Conservation (phyloP, 768 basidiomycete species). For the Heimioporus sp. region DNA sequence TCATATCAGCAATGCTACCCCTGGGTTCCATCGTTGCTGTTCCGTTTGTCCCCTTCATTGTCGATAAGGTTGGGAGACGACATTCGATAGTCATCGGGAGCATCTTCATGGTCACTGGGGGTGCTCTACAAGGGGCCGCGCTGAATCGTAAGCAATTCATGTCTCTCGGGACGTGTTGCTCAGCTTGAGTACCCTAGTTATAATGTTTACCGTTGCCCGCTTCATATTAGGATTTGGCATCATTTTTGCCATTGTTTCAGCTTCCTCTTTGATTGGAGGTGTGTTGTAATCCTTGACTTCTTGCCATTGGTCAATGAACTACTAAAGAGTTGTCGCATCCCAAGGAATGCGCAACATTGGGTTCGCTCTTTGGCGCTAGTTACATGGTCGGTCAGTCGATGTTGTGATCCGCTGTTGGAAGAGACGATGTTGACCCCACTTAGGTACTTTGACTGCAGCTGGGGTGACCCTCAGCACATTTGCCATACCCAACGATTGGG, state of each 20-base stretch:
- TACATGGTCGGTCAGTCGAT: conserved; percentile 11
- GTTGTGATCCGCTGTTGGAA: too few species aligned
- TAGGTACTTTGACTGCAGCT: conserved; percentile 37
- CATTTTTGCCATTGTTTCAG: background rate
- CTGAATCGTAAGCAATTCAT: background rate
- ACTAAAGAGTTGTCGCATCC: conserved; percentile 12
- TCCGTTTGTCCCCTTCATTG: background rate
- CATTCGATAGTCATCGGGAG: background rate
- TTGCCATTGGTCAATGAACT: background rate
- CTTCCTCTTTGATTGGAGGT: background rate
- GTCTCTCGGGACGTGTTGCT: background rate
- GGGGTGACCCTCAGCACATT: conserved; percentile 63
- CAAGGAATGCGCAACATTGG: conserved; percentile 3
- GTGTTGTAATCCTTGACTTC: background rate
- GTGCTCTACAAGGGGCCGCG: background rate
- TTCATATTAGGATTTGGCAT: background rate
- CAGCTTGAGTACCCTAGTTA: background rate
- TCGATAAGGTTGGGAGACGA: background rate
- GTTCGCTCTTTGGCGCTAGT: conserved; percentile 5
- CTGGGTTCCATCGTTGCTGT: background rate
- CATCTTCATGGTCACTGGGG: background rate
- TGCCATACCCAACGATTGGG: conserved; percentile 37
- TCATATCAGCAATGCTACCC: background rate
- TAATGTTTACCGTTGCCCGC: background rate
- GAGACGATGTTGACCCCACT: background rate